A percentile compares a stretch with the other conserved stretches of the same genome.
These are phyloP conservation scores for Karstenula rhodostoma DNA, from an alignment of 2,329 filamentous ascomycete genomes.

Conservation along the genomic window DNA sequence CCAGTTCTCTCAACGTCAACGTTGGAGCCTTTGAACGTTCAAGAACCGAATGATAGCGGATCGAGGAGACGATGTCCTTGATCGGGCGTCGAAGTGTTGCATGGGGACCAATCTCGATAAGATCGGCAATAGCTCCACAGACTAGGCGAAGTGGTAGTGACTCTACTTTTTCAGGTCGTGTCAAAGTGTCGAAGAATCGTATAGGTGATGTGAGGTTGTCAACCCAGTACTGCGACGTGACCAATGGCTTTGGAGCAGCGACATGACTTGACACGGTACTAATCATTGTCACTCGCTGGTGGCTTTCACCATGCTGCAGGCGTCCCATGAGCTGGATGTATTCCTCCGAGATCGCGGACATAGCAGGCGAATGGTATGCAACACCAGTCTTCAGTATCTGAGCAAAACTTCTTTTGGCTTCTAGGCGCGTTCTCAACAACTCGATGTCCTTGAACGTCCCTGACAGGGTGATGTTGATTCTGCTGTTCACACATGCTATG, in stretches of 20 bases:
- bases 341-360: conserved; percentile 27
- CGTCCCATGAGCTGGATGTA: not conserved
- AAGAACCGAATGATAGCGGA: conserved; percentile 1
- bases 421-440: conserved; percentile 38
- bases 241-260: not conserved
- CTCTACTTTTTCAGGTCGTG: no score
- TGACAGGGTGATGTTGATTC: conserved; percentile 49
- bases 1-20: no score
- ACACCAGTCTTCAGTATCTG: conserved; percentile 50
- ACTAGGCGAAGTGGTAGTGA: no score
- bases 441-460: conserved; percentile 50
- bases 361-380: conserved; percentile 56
- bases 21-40: no score
- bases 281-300: conserved; percentile 3
- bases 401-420: conserved; percentile 48
- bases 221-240: conserved; percentile 39
- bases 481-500: conserved; percentile 13
- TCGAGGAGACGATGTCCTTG: no score
- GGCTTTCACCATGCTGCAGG: not conserved
- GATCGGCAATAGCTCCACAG: no score
- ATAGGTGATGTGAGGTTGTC: conserved; percentile 49
- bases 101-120: conserved; percentile 46
- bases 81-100: conserved; percentile 41
- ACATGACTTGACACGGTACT: not conserved
- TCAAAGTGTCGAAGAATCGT: conserved; percentile 37